phyloP scores from a whole-genome alignment of 805 yeast genomes.

The Brettanomyces sp. region DNA sequence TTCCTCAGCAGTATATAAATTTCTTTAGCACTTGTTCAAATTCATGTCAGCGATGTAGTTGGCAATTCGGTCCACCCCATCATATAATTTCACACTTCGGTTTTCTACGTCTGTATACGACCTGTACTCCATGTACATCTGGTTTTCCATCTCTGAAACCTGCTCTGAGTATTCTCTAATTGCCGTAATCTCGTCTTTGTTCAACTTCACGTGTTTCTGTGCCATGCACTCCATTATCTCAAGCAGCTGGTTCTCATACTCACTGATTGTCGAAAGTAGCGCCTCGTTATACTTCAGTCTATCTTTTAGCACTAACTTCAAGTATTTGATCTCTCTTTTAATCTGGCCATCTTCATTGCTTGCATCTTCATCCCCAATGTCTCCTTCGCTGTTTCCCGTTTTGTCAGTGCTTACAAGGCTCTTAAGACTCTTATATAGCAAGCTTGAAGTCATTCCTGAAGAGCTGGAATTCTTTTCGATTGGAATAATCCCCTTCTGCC shows the following conservation, averaged over 20 bases:
- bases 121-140: conserved; percentile 11
- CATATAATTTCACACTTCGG: conserved; percentile 10
- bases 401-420: not conserved
- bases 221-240: conserved; percentile 9
- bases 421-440: not conserved
- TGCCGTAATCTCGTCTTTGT: conserved; percentile 9
- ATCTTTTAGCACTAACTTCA: conserved; percentile 8
- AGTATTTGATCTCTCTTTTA: conserved; percentile 9
- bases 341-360: not conserved
- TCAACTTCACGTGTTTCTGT: conserved; percentile 4
- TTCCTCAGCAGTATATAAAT: conserved; percentile 6
- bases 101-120: conserved; percentile 13
- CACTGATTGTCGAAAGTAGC: conserved; percentile 9
- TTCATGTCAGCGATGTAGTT: not conserved
- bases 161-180: conserved; percentile 7
- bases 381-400: not conserved
- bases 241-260: conserved; percentile 11
- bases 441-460: not conserved
- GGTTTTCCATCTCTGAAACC: conserved; percentile 6
- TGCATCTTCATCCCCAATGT: not conserved
- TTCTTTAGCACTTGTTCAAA: not conserved
- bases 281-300: conserved; percentile 13
- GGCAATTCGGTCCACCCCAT: conserved; percentile 8
- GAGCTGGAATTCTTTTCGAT: not conserved
- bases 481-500: not conserved